Evolutionary conservation across 139 green algal species (phyloP).

Genomic region (Nannochloris sp.): DNA sequence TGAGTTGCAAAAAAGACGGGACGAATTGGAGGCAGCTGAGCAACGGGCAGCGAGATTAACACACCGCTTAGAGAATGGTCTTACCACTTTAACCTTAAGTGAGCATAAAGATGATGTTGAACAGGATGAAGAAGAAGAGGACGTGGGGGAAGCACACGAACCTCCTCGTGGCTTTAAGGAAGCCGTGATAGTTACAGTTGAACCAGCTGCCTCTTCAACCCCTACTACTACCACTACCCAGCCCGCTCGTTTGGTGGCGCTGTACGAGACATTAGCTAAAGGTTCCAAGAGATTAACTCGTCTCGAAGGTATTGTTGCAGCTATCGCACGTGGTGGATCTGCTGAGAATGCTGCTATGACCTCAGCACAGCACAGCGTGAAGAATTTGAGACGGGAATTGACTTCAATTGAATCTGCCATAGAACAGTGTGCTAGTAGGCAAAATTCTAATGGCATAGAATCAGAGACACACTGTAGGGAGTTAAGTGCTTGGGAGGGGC

Average conservation of each 20-base stretch:
- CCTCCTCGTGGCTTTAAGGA: no score
- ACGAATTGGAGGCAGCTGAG: conserved; percentile 3
- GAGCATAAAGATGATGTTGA: no score
- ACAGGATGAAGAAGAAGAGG: no score
- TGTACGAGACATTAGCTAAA: conserved; percentile 14
- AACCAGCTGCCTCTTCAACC: background rate
- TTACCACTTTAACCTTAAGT: no score
- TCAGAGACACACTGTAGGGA: conserved; percentile 20
- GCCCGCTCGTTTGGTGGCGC: no score
- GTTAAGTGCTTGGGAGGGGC: conserved; percentile 12
- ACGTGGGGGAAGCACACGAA: no score
- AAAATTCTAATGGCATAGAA: conserved; percentile 1
- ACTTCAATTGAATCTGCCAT: conserved; percentile 4
- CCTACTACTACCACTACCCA: background rate
- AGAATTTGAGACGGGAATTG: conserved; percentile 9
- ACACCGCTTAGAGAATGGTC: no score
- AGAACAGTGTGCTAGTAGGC: background rate
- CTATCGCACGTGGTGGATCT: conserved; percentile 7
- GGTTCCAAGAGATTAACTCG: conserved; percentile 11
- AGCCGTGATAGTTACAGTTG: no score
- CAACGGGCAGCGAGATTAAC: conserved; percentile 11
- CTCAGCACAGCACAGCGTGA: conserved; percentile 11
- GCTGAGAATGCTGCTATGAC: conserved; percentile 2
- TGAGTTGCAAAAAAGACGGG: conserved; percentile 9
- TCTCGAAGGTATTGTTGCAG: conserved; percentile 21